Evolutionary conservation across 495 filamentous ascomycete species (phyloP).

Genomic region (Apiosordaria backusii): DNA sequence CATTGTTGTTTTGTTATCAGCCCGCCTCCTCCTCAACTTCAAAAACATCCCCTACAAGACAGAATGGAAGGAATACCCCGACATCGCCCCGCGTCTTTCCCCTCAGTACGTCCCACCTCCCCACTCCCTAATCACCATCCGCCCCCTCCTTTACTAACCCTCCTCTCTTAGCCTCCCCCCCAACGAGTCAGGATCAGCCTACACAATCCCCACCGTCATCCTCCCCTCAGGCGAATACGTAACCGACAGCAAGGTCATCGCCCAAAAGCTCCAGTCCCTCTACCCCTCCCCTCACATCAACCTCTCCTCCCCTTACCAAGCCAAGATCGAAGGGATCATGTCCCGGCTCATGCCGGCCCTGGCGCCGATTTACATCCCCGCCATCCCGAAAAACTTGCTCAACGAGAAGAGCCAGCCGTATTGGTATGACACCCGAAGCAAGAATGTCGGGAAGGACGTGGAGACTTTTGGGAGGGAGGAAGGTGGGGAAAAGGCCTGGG

Average conservation of each 20-base stretch:
- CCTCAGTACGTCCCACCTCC: slow-evolving; percentile 26
- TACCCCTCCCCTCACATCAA: slow-evolving; percentile 53
- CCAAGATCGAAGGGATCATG: slow-evolving; percentile 31
- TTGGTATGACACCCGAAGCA: slow-evolving; percentile 43
- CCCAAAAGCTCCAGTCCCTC: slow-evolving; percentile 45
- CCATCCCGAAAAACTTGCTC: slow-evolving; percentile 39
- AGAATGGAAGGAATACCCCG: slow-evolving; percentile 63
- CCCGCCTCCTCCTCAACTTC: slow-evolving; percentile 57
- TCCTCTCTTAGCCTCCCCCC: slow-evolving; percentile 34
- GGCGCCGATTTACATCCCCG: slow-evolving; percentile 30
- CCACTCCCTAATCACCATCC: background rate
- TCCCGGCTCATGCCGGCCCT: slow-evolving; percentile 18
- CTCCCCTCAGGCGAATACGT: slow-evolving; percentile 50
- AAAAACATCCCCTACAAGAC: slow-evolving; percentile 62
- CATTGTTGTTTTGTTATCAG: slow-evolving; percentile 27
- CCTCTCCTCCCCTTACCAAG: slow-evolving; percentile 45
- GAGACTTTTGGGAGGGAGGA: slow-evolving; percentile 36
- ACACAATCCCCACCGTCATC: slow-evolving; percentile 54
- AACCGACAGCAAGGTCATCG: slow-evolving; percentile 58
- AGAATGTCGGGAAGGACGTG: slow-evolving; percentile 42
- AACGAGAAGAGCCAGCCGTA: slow-evolving; percentile 39
- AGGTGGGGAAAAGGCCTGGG: slow-evolving; percentile 39
- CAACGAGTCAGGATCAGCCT: slow-evolving; percentile 24
- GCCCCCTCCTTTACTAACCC: background rate
- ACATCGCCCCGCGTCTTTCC: slow-evolving; percentile 43